phyloP scores from a whole-genome alignment of 1,284 basidiomycete genomes.

The Rhodotorula sp. region DNA sequence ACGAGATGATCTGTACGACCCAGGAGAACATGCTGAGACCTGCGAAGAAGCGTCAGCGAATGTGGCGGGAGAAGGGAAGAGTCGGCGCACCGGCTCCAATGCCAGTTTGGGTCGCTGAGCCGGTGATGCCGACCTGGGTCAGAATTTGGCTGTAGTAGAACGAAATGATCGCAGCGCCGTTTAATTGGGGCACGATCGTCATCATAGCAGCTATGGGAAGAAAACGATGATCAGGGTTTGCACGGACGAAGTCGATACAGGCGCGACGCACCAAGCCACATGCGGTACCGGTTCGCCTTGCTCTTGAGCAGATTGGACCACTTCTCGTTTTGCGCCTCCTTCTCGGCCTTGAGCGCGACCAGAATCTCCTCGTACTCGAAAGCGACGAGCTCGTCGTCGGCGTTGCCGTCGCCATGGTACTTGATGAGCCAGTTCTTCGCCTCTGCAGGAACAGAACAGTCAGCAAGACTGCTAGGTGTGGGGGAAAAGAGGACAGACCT shows the following conservation, averaged over 20 bases:
- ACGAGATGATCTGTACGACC: constrained; percentile 50
- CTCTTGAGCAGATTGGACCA: not conserved
- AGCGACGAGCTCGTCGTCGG: constrained; percentile 6
- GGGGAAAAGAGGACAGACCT: no score
- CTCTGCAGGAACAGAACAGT: no score
- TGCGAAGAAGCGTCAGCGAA: not conserved
- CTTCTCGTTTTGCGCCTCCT: not conserved
- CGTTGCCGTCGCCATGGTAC: constrained; percentile 23
- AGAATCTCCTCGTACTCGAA: constrained; percentile 14
- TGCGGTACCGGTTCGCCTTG: not conserved
- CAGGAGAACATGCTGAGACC: constrained; percentile 51
- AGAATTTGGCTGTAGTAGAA: constrained; percentile 49
- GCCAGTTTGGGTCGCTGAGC: not conserved
- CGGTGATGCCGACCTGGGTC: constrained; percentile 52
- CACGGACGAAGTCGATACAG: no score
- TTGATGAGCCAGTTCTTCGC: constrained; percentile 9
- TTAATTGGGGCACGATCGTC: not conserved
- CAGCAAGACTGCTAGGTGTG: no score
- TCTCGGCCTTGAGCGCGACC: not conserved
- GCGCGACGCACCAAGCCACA: not conserved
- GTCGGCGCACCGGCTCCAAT: not conserved
- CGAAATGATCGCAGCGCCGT: no score
- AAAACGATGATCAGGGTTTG: no score
- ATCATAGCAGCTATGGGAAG: not conserved
- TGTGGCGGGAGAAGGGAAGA: not conserved